Conservation (phyloP, 352 stramenopile species). For the Globisporangium abappressorium region DNA sequence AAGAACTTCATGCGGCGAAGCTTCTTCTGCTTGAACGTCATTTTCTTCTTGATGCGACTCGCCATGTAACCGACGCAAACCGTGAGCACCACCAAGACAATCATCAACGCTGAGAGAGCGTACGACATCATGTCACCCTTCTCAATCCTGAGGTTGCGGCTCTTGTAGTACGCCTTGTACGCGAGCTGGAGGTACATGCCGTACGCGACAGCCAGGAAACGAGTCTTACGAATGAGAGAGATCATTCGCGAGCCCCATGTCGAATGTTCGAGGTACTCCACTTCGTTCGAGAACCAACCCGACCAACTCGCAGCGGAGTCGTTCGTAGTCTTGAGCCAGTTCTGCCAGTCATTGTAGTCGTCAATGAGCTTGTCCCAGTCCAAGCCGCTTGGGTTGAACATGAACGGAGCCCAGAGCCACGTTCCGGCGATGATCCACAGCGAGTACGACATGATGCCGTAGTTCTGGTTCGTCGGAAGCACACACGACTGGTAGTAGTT, state of each 20-base stretch:
- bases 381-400: constrained; percentile 97
- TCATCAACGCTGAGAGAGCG: constrained; percentile 50
- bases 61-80: constrained; percentile 83
- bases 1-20: constrained; percentile 87
- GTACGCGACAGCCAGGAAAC: constrained; percentile 68
- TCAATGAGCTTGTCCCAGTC: constrained; percentile 96
- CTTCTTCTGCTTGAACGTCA: constrained; percentile 88
- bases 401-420: constrained; percentile 85
- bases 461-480: constrained; percentile 94
- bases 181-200: constrained; percentile 79
- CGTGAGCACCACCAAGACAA: constrained; percentile 68
- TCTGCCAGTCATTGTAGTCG: constrained; percentile 94
- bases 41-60: constrained; percentile 86
- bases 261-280: constrained; percentile 81
- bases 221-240: constrained; percentile 67
- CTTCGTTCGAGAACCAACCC: constrained; percentile 82
- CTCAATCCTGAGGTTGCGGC: constrained; percentile 51
- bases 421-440: constrained; percentile 92
- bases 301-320: constrained; percentile 86
- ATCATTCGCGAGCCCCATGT: constrained; percentile 57
- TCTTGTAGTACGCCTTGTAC: constrained; percentile 79
- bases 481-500: constrained; percentile 89
- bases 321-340: constrained; percentile 90
- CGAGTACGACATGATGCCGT: constrained; percentile 97
- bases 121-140: constrained; percentile 59